Evolutionary conservation across 1,139 yeast species (phyloP).

Genomic region (Candida tropicalis): DNA sequence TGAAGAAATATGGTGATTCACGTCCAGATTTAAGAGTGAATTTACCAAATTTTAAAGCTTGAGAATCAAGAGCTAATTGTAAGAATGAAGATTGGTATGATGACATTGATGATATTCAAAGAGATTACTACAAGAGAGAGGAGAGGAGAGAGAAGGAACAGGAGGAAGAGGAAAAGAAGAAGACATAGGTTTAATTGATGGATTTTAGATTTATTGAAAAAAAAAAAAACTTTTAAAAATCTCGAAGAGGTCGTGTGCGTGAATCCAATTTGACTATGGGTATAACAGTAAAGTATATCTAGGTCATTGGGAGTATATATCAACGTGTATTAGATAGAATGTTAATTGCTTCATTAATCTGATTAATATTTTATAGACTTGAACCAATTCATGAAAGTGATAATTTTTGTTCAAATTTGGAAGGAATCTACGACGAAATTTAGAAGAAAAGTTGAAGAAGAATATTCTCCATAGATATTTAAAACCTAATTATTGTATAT

Average conservation of each 20-base stretch:
- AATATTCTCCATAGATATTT: no score
- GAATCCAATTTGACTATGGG: no score
- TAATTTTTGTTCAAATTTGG: no score
- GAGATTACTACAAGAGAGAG: constrained; percentile 10
- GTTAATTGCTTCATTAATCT: no score
- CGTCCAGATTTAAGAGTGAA: constrained; percentile 93
- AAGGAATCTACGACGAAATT: no score
- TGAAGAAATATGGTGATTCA: constrained; percentile 94
- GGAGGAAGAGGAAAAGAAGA: neutral
- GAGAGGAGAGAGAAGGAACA: constrained; percentile 13
- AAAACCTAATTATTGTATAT: no score
- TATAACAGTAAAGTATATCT: no score
- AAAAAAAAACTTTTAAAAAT: neutral
- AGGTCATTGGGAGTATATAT: no score
- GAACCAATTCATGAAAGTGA: no score
- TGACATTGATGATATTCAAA: constrained; percentile 21
- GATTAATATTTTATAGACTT: neutral
- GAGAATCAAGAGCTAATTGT: constrained; percentile 76
- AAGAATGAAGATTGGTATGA: constrained; percentile 67
- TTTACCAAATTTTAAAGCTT: constrained; percentile 83
- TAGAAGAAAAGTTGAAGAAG: no score
- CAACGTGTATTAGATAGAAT: no score
- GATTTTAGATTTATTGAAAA: neutral
- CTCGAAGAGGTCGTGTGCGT: constrained; percentile 13
- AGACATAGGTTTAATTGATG: neutral